Evolutionary conservation across 345 rosid species (phyloP), one percentile per base, ranked within the genome.

Genomic region (Tarenaya hassleriana): DNA sequence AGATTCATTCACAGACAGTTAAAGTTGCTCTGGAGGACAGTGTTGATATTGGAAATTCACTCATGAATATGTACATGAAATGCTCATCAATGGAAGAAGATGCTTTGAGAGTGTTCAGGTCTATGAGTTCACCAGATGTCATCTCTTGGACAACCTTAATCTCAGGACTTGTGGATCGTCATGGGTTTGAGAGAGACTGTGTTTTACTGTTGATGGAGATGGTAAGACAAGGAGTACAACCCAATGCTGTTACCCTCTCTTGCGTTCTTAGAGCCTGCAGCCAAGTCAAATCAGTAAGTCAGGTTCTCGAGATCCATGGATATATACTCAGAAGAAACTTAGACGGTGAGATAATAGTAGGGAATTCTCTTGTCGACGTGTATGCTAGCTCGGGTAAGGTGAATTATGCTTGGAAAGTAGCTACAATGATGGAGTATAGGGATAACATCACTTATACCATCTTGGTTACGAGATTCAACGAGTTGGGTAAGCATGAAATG

Each of bases 91-190:
- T 19, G 3, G 50, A 68, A 29, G 74, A 63, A 35, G 64, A 78
- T 55, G 82, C 78, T 7, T 47, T 59, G 56, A 55, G 70, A 71
- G 64, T 72, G 14, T 82, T 86, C 52, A 24, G 60, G 51, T 70
- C 50, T 43, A 73, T 86, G 52, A 15, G 48, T 9, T 69, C 71
- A 5, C 82, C 78, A 12, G 72, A 82, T 58, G 73, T 78, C 52
- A 47, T 86, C 51, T 80, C 95, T 46, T 83, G 95, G 91, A 80
- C 95, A 34, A 69, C 84, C 20, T 66, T 83, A 72, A 74, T 78
- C 59, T 70, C 76, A 4, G 91, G 91, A 53, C 64, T 83, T 63
- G 61, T 62, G 32, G 76, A 70, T 31, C n/a, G n/a, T n/a, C 76
- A 77, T 40, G 78, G 75, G 33, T 61, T 61, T 4, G 62, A 52